These are phyloP conservation scores for Pulveroboletus sp. DNA, from an alignment of 768 basidiomycete genomes.

Conservation along the genomic window DNA sequence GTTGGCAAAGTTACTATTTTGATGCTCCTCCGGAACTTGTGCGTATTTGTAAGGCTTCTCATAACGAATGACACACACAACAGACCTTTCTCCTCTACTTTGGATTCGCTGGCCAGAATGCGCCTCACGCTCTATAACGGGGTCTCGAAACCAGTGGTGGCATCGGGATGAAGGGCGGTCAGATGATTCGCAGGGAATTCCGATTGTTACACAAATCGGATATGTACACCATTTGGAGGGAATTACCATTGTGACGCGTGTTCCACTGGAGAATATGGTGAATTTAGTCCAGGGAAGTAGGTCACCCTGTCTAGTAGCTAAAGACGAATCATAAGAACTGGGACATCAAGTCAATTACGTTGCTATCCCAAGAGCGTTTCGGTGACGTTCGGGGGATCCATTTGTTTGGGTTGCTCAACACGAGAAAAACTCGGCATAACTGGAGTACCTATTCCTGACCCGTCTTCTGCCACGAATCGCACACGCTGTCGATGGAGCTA, in stretches of 20 bases:
- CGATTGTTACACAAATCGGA: conserved; percentile 25
- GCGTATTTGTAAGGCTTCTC: conserved; percentile 30
- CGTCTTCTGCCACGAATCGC: conserved; percentile 64
- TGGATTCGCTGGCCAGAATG: conserved; percentile 15
- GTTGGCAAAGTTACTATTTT: conserved; percentile 98
- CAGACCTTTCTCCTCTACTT: neutral
- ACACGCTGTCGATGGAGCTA: conserved; percentile 82
- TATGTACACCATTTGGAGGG: conserved; percentile 33
- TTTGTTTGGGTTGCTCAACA: conserved; percentile 37
- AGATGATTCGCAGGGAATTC: conserved; percentile 8
- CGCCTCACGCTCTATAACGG: conserved; percentile 29
- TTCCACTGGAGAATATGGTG: conserved; percentile 13
- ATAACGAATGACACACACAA: conserved; percentile 5
- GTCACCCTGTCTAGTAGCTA: conserved; percentile 17
- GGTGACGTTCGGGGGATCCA: conserved; percentile 37
- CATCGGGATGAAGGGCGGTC: conserved; percentile 8
- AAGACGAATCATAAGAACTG: conserved; percentile 5
- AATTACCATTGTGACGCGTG: conserved; percentile 23
- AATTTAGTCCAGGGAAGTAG: conserved; percentile 9
- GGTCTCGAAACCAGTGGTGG: neutral
- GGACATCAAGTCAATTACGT: conserved; percentile 13
- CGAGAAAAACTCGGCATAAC: conserved; percentile 52
- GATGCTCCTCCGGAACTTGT: conserved; percentile 97
- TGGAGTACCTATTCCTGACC: conserved; percentile 65
- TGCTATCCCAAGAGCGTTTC: conserved; percentile 42